Conservation (phyloP, 2,329 filamentous ascomycete genomes). For the Pseudodiploospora longispora region DNA sequence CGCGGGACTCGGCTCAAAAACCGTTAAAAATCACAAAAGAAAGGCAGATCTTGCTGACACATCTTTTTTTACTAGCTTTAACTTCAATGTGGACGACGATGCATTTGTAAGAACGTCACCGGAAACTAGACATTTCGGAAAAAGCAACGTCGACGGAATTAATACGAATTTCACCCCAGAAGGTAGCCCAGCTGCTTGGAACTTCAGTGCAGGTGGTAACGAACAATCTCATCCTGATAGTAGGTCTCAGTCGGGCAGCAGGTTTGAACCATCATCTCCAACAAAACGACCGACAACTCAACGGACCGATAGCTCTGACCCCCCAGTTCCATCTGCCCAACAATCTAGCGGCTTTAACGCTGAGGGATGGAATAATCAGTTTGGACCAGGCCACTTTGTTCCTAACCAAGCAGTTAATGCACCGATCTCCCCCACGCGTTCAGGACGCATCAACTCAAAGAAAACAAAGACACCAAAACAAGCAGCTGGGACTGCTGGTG, state of each 20-base stretch:
- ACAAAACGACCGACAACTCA: constrained; percentile 19
- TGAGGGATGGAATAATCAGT: constrained; percentile 45
- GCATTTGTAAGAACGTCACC: constrained; percentile 28
- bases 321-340: constrained; percentile 13
- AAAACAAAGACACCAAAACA: constrained; percentile 52
- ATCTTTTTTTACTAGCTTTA: constrained; percentile 38
- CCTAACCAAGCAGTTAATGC: constrained; percentile 32
- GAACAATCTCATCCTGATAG: constrained; percentile 18
- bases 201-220: constrained; percentile 43
- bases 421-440: constrained; percentile 37
- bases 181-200: constrained; percentile 36
- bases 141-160: constrained; percentile 50
- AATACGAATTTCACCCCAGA: constrained; percentile 52
- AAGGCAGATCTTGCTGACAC: constrained; percentile 23
- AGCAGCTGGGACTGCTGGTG: constrained; percentile 35
- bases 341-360: constrained; percentile 37
- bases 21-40: background rate
- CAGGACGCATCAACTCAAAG: constrained; percentile 40
- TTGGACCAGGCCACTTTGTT: constrained; percentile 47
- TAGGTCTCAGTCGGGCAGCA: constrained; percentile 32
- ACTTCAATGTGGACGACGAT: constrained; percentile 36
- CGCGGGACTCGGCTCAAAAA: constrained; percentile 9
- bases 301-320: constrained; percentile 13
- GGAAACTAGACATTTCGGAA: constrained; percentile 34
- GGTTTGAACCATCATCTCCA: constrained; percentile 32